A percentile compares a stretch with the other conserved stretches of the same genome.
Conservation (phyloP, 208 protist genomes). For the Acanthamoeba sp. region DNA sequence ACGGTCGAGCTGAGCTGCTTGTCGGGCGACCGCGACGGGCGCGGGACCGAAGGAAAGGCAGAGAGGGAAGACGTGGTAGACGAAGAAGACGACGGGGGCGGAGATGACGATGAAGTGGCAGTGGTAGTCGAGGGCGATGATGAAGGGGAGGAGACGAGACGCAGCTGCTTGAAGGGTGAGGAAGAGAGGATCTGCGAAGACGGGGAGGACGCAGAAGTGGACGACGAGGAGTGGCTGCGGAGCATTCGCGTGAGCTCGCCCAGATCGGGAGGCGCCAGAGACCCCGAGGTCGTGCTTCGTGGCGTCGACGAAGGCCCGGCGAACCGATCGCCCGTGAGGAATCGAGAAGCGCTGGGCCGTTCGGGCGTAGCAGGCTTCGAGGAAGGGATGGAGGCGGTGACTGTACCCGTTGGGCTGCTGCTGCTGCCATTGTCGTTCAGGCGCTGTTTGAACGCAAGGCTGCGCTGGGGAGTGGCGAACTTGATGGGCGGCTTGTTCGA, state of each 20-base stretch:
- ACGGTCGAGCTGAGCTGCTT: constrained; percentile 19
- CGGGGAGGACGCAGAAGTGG: background rate
- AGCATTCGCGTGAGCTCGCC: constrained; percentile 25
- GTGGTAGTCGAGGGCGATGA: background rate
- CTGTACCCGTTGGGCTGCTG: background rate
- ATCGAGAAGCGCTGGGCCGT: background rate
- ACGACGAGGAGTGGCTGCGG: background rate
- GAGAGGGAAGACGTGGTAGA: background rate
- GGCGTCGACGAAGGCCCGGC: background rate
- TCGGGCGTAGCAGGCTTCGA: background rate
- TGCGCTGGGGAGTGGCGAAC: constrained; percentile 28
- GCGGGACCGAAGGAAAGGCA: background rate
- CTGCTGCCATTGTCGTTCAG: background rate
- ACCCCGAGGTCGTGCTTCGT: background rate
- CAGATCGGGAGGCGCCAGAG: constrained; percentile 20
- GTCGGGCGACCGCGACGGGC: background rate
- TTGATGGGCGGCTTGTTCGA: constrained; percentile 25
- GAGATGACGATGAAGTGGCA: background rate
- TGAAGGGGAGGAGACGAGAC: background rate
- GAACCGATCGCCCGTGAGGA: background rate
- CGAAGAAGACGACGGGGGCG: background rate
- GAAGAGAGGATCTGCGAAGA: background rate
- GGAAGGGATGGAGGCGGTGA: background rate
- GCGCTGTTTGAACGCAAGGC: background rate
- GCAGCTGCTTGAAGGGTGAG: background rate